Conservation (phyloP, 108 stramenopile genomes). For the Cafeteria roenbergensis region DNA sequence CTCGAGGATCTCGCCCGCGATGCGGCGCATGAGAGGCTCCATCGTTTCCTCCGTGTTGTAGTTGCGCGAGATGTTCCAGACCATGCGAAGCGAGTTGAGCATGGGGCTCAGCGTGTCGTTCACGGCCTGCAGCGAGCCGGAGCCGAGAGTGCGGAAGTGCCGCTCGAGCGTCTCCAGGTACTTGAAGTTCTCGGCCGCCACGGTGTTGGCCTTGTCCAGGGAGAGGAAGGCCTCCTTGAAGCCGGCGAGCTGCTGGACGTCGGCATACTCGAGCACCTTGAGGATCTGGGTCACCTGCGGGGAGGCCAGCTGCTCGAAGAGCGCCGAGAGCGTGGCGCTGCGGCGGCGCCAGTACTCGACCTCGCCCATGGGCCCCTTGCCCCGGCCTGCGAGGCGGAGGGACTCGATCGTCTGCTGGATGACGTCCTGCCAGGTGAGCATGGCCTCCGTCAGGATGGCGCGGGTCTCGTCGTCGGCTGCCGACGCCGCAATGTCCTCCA, state of each 20-base stretch:
- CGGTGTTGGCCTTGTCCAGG: constrained; percentile 40
- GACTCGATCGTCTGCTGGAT: not conserved
- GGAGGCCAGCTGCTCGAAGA: constrained; percentile 51
- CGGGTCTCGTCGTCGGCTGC: constrained; percentile 36
- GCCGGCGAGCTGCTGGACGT: constrained; percentile 35
- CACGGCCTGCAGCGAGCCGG: constrained; percentile 40
- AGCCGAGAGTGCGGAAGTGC: constrained; percentile 48
- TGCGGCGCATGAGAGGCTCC: constrained; percentile 30
- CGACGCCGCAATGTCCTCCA: constrained; percentile 16
- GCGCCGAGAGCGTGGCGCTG: constrained; percentile 49
- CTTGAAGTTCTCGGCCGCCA: constrained; percentile 59
- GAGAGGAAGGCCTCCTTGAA: constrained; percentile 41
- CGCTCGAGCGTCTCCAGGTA: constrained; percentile 54
- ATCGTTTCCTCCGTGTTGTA: constrained; percentile 52
- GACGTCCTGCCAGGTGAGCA: constrained; percentile 42
- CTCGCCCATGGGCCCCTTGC: constrained; percentile 44
- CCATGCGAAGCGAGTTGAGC: constrained; percentile 51
- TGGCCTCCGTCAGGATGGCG: constrained; percentile 31
- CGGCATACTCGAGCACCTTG: constrained; percentile 34
- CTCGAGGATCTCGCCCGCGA: constrained; percentile 32
- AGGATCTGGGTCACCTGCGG: constrained; percentile 48
- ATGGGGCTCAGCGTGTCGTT: constrained; percentile 46
- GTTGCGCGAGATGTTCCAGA: constrained; percentile 59
- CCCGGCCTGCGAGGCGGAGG: not conserved
- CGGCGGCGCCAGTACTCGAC: constrained; percentile 53